A percentile compares a stretch with the other conserved stretches of the same genome.
phyloP scores from a whole-genome alignment of 805 yeast genomes.

The Hemisphaericaspora nanyangensis region DNA sequence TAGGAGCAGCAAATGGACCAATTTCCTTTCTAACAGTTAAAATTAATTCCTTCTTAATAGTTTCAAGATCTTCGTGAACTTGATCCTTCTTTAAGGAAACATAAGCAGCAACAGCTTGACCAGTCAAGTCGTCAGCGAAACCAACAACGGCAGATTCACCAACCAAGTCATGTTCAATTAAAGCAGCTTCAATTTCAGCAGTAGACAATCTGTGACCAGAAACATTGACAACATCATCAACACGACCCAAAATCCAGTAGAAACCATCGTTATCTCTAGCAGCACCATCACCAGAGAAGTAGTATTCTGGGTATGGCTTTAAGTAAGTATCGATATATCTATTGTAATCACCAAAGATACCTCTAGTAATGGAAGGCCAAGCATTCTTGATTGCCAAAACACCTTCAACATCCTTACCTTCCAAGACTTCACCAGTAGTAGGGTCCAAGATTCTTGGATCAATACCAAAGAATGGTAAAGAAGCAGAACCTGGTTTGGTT shows the following conservation, averaged over 20 bases:
- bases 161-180: constrained; percentile 73
- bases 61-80: constrained; percentile 46
- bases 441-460: constrained; percentile 92
- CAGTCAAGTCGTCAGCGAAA: constrained; percentile 89
- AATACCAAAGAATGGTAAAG: constrained; percentile 94
- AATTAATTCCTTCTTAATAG: constrained; percentile 68
- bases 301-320: constrained; percentile 87
- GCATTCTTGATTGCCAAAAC: constrained; percentile 84
- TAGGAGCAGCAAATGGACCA: constrained; percentile 96
- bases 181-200: constrained; percentile 94
- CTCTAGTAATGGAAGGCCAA: constrained; percentile 99
- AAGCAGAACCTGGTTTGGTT: constrained; percentile 96
- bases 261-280: constrained; percentile 95
- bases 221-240: constrained; percentile 97
- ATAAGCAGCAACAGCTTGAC: constrained; percentile 95
- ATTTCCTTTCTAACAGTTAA: constrained; percentile 88
- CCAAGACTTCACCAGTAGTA: constrained; percentile 77
- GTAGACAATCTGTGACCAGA: constrained; percentile 98
- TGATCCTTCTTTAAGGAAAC: constrained; percentile 70
- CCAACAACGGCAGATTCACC: constrained; percentile 98
- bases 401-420: constrained; percentile 92
- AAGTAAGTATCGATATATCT: constrained; percentile 89
- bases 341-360: constrained; percentile 84
- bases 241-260: constrained; percentile 98
- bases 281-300: constrained; percentile 98